Percentiles rank a stretch among this genome's conserved stretches.
Evolutionary conservation across 495 filamentous ascomycete species (phyloP).

Genomic region (Xylaria venustula): DNA sequence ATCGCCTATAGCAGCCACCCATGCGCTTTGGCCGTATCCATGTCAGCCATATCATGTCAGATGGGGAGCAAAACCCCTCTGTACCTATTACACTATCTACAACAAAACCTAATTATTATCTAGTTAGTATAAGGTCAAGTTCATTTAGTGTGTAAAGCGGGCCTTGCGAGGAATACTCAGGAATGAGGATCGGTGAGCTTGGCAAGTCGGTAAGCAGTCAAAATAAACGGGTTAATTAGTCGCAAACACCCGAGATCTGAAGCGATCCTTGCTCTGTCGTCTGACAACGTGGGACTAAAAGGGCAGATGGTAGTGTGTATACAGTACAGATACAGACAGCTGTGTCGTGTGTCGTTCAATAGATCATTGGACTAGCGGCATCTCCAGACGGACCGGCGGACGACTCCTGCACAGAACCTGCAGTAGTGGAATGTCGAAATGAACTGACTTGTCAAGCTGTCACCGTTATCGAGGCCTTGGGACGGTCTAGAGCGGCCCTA

Average conservation of each 20-base stretch:
- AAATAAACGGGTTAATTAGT: constrained; percentile 4
- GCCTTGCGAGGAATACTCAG: no score
- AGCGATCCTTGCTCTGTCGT: not conserved
- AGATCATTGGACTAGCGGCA: not conserved
- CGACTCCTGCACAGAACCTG: constrained; percentile 7
- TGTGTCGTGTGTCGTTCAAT: not conserved
- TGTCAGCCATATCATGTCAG: not conserved
- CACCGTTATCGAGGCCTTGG: not conserved
- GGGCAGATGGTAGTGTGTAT: no score
- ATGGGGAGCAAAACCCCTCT: not conserved
- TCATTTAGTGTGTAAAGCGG: no score
- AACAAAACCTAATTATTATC: no score
- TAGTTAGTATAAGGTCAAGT: no score
- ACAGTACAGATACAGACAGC: no score
- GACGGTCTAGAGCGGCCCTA: constrained; percentile 10
- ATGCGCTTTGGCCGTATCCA: not conserved
- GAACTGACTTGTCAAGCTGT: constrained; percentile 11
- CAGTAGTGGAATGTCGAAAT: constrained; percentile 1
- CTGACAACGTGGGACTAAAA: no score
- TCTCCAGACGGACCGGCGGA: not conserved
- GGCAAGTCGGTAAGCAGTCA: not conserved
- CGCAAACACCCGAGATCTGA: not conserved
- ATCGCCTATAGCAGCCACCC: not conserved
- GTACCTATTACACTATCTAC: no score
- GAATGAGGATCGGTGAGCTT: not conserved